These are phyloP conservation scores for Scedosporium dehoogii DNA, from an alignment of 2,329 filamentous ascomycete species.

Conservation along the genomic window DNA sequence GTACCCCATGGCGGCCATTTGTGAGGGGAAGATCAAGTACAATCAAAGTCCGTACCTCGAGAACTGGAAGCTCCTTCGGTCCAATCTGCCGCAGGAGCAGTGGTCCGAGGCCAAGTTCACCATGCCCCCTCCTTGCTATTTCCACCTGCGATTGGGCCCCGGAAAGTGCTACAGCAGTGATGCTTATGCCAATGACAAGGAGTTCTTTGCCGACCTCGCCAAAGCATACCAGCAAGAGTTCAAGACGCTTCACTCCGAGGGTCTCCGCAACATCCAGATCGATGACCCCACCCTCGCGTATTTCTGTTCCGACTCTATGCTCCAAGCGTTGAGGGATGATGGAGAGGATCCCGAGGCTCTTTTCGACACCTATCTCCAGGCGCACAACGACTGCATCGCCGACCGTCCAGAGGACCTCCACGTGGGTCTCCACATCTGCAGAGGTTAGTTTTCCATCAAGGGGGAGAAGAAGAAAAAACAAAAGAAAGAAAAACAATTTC, in stretches of 20 bases:
- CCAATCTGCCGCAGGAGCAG: slow-evolving; percentile 42
- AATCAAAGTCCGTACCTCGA: slow-evolving; percentile 30
- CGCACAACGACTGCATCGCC: slow-evolving; percentile 62
- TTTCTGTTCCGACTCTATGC: slow-evolving; percentile 61
- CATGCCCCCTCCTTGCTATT: slow-evolving; percentile 57
- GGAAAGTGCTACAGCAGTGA: slow-evolving; percentile 42
- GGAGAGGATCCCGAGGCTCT: slow-evolving; percentile 52
- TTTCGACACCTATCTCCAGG: slow-evolving; percentile 59
- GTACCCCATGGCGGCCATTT: slow-evolving; percentile 29
- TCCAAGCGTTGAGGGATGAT: slow-evolving; percentile 43
- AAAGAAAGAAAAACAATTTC: too few species aligned
- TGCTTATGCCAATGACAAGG: slow-evolving; percentile 40
- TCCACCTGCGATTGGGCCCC: slow-evolving; percentile 44
- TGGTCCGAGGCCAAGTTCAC: slow-evolving; percentile 59
- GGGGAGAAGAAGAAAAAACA: not conserved
- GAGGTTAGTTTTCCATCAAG: slow-evolving; percentile 15
- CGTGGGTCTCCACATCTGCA: slow-evolving; percentile 56
- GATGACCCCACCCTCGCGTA: slow-evolving; percentile 55
- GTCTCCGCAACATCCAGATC: slow-evolving; percentile 47
- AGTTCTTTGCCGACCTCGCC: slow-evolving; percentile 48
- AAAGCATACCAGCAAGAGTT: slow-evolving; percentile 45
- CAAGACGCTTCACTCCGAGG: slow-evolving; percentile 42
- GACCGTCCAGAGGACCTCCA: slow-evolving; percentile 56
- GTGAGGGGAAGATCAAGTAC: slow-evolving; percentile 31
- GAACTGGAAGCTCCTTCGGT: slow-evolving; percentile 29